These are phyloP conservation scores for Fusarium solani-melongenae DNA, from an alignment of 2,329 filamentous ascomycete species.

Conservation along the genomic window DNA sequence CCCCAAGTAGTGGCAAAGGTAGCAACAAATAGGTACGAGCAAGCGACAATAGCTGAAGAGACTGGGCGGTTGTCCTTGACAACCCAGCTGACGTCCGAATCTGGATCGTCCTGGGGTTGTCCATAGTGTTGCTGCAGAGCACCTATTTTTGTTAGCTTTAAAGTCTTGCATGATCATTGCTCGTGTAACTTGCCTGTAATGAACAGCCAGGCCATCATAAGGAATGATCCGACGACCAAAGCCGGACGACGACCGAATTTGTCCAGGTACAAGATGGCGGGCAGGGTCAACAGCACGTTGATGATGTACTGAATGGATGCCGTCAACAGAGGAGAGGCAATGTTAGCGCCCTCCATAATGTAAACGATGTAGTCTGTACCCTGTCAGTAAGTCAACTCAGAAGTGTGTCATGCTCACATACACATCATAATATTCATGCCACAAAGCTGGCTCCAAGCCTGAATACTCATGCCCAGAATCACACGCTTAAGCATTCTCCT, in stretches of 20 bases:
- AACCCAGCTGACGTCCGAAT: constrained; percentile 67
- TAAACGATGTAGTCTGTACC: constrained; percentile 65
- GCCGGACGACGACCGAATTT: constrained; percentile 67
- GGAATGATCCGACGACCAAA: constrained; percentile 65
- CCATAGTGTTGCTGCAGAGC: constrained; percentile 71
- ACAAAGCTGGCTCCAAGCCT: constrained; percentile 69
- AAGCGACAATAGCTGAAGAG: constrained; percentile 71
- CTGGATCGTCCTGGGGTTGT: constrained; percentile 52
- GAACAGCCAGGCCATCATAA: constrained; percentile 72
- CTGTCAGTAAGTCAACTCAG: background rate
- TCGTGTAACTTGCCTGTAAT: constrained; percentile 58
- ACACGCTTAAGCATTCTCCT: constrained; percentile 67
- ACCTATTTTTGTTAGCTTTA: constrained; percentile 40
- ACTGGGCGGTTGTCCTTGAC: constrained; percentile 61
- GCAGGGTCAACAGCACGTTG: constrained; percentile 69
- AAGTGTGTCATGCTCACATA: constrained; percentile 21
- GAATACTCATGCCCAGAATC: constrained; percentile 66
- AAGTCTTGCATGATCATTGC: background rate
- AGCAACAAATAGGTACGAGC: constrained; percentile 71
- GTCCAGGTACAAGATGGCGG: constrained; percentile 70
- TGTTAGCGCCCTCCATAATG: constrained; percentile 68
- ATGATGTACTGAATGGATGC: constrained; percentile 73
- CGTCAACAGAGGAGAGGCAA: constrained; percentile 67
- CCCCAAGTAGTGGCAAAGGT: constrained; percentile 54
- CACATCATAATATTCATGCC: constrained; percentile 71